These are phyloP conservation scores for Dioszegia crocea DNA, from an alignment of 768 basidiomycete species.

Conservation along the genomic window DNA sequence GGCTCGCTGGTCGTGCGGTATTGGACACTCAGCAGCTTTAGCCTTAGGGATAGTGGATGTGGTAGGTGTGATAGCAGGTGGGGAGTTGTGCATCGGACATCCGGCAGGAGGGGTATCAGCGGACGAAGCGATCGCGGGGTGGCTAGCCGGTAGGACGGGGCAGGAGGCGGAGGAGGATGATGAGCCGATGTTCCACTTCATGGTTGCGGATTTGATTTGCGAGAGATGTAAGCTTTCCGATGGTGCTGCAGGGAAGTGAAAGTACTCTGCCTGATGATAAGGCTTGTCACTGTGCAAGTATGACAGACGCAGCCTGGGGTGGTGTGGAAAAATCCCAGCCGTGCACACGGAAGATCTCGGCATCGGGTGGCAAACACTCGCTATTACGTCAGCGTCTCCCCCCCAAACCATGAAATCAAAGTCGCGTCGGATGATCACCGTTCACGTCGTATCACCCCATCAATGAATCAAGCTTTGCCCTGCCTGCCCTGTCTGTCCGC, in stretches of 20 bases:
- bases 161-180: neutral
- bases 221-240: too few species aligned
- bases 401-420: neutral
- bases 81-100: slow-evolving; percentile 34
- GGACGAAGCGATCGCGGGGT: slow-evolving; percentile 29
- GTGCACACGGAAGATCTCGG: neutral
- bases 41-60: neutral
- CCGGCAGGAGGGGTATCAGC: slow-evolving; percentile 23
- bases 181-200: slow-evolving; percentile 16
- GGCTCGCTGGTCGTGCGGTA: slow-evolving; percentile 41
- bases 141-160: slow-evolving; percentile 19
- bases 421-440: neutral
- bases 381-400: neutral
- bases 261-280: too few species aligned
- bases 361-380: neutral
- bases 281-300: too few species aligned
- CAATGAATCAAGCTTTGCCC: too few species aligned
- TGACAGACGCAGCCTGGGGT: neutral
- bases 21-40: slow-evolving; percentile 48
- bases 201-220: neutral
- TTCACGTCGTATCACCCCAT: too few species aligned
- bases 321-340: slow-evolving; percentile 2
- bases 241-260: too few species aligned
- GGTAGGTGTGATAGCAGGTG: slow-evolving; percentile 6
- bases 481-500: too few species aligned